Conservation (phyloP, 75 land plant species). For the Chamaecyparis obtusa region DNA sequence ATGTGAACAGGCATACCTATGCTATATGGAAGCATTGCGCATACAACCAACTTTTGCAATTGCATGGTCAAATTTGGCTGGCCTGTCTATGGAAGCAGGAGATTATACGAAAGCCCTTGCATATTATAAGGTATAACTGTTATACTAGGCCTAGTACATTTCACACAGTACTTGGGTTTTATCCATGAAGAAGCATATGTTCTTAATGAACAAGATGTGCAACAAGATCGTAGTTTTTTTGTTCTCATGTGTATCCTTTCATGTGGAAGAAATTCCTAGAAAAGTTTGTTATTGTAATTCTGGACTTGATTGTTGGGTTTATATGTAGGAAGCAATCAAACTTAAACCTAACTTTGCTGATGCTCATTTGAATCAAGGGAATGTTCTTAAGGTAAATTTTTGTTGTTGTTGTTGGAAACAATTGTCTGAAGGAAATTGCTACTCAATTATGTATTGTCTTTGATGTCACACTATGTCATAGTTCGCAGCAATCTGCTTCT, state of each 20-base stretch:
- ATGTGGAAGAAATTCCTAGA: neutral
- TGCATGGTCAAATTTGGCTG: constrained; percentile 99
- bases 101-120: constrained; percentile 75
- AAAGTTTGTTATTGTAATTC: constrained; percentile 1
- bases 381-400: constrained; percentile 84
- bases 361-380: constrained; percentile 87
- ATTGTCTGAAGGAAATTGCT: no score
- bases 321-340: constrained; percentile 80
- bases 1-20: constrained; percentile 75
- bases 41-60: constrained; percentile 95
- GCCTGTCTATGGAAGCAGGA: constrained; percentile 90
- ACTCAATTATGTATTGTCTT: no score
- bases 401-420: no score
- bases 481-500: no score
- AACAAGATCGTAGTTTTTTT: neutral
- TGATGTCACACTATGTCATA: no score
- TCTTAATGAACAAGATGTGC: neutral
- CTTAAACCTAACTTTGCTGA: constrained; percentile 88
- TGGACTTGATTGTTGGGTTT: neutral
- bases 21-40: constrained; percentile 86
- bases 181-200: neutral
- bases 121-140: constrained; percentile 73
- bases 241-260: neutral
- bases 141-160: neutral
- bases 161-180: neutral